Conservation (phyloP, 176 grass and related monocot species). For the Oryza punctata region DNA sequence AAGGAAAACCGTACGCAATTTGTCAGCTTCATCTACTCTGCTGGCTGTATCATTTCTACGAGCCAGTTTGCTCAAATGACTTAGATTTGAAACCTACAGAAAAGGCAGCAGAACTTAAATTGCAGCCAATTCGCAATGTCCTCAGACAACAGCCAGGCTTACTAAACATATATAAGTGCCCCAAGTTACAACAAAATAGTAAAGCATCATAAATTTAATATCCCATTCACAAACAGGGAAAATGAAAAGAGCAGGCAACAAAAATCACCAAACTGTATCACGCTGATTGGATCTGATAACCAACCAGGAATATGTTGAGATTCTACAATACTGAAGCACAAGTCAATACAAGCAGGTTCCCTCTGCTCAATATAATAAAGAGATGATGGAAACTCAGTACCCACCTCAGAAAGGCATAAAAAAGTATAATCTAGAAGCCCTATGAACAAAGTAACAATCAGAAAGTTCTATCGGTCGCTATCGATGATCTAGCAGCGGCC, state of each 20-base stretch:
- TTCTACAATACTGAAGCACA: slow-evolving; percentile 21
- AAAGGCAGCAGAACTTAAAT: not conserved
- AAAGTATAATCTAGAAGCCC: slow-evolving; percentile 31
- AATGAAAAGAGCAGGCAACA: slow-evolving; percentile 14
- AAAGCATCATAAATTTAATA: not conserved
- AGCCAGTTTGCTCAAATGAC: slow-evolving; percentile 81
- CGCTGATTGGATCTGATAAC: slow-evolving; percentile 18
- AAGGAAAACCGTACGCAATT: slow-evolving; percentile 72
- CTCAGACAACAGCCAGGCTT: not conserved
- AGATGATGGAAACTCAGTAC: slow-evolving; percentile 25
- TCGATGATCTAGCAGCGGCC: slow-evolving; percentile 26
- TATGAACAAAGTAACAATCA: slow-evolving; percentile 21
- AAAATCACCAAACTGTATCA: not conserved
- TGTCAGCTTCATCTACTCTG: slow-evolving; percentile 69
- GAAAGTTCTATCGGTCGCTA: slow-evolving; percentile 25
- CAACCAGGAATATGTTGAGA: slow-evolving; percentile 1
- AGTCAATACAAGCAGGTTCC: slow-evolving; percentile 20
- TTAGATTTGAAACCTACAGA: slow-evolving; percentile 77
- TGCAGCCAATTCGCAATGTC: slow-evolving; percentile 10
- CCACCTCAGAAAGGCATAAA: slow-evolving; percentile 26
- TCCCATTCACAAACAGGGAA: not conserved
- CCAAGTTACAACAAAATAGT: slow-evolving; percentile 10
- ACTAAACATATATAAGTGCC: not conserved
- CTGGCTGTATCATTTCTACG: slow-evolving; percentile 73
- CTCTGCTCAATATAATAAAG: slow-evolving; percentile 24